phyloP scores from a whole-genome alignment of 768 basidiomycete genomes.

The Suillus hirtellus region DNA sequence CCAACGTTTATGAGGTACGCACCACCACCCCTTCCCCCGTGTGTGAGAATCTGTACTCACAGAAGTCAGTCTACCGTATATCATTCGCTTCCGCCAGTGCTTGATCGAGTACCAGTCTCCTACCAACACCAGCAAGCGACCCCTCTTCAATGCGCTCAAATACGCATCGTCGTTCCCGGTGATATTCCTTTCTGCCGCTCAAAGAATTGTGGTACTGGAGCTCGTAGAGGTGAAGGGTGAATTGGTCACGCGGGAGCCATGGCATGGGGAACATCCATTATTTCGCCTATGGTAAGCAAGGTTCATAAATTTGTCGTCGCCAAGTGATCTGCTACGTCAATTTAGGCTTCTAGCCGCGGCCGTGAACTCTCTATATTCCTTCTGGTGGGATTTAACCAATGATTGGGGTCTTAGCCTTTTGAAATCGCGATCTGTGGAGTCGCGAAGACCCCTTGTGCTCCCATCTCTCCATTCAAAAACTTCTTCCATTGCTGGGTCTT shows the following conservation, averaged over 20 bases:
- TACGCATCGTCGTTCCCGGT: conserved; percentile 97
- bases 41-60: conserved; percentile 12
- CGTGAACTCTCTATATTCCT: conserved; percentile 91
- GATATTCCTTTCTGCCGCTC: conserved; percentile 90
- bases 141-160: conserved; percentile 90
- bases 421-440: conserved; percentile 33
- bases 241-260: conserved; percentile 44
- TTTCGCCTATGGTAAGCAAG: conserved; percentile 87
- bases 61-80: conserved; percentile 70
- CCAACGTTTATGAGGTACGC: conserved; percentile 86
- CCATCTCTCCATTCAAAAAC: conserved; percentile 45
- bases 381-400: conserved; percentile 99
- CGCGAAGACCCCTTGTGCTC: conserved; percentile 42
- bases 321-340: conserved; percentile 11
- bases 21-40: not conserved
- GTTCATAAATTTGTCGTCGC: conserved; percentile 4
- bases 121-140: conserved; percentile 64
- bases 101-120: conserved; percentile 74
- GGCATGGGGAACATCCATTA: conserved; percentile 76
- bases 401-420: conserved; percentile 94
- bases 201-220: conserved; percentile 69
- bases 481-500: conserved; percentile 21
- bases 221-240: conserved; percentile 50
- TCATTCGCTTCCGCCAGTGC: conserved; percentile 93
- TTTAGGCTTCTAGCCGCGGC: conserved; percentile 79